A percentile compares a stretch with the other conserved stretches of the same genome.
Conservation (phyloP, 352 stramenopile genomes). For the Phytophthora capsici region DNA sequence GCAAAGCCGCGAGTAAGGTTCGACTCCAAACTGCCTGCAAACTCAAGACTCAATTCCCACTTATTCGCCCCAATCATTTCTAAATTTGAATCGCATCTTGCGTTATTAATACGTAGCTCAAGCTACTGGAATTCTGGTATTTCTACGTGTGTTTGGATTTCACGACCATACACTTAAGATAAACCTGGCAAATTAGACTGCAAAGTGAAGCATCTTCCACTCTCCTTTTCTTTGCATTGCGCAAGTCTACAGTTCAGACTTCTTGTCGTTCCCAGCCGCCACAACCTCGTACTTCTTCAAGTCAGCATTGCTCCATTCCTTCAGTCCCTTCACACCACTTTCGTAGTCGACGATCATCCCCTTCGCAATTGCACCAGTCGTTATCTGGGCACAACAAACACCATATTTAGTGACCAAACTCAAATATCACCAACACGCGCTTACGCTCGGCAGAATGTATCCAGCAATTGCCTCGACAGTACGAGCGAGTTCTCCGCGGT, state of each 20-base stretch:
- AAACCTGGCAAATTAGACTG: too few relatives aligned
- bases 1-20: too few relatives aligned
- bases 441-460: slow-evolving; percentile 57
- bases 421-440: not conserved
- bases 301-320: slow-evolving; percentile 56
- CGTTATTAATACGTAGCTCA: too few relatives aligned
- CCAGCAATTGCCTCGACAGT: slow-evolving; percentile 53
- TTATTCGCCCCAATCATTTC: too few relatives aligned
- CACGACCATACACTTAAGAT: too few relatives aligned
- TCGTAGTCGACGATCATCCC: slow-evolving; percentile 73
- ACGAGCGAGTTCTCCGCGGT: slow-evolving; percentile 58
- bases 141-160: not conserved
- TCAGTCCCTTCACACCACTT: slow-evolving; percentile 40
- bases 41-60: too few relatives aligned
- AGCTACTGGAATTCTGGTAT: too few relatives aligned
- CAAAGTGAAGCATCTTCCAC: too few relatives aligned
- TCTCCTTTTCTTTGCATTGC: not conserved
- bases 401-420: not conserved
- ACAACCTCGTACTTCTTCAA: slow-evolving; percentile 40
- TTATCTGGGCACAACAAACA: slow-evolving; percentile 42
- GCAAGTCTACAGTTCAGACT: slow-evolving; percentile 23
- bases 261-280: slow-evolving; percentile 1
- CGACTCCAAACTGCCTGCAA: too few relatives aligned
- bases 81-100: too few relatives aligned
- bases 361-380: slow-evolving; percentile 55